Base-by-base conservation (phyloP, 495 filamentous ascomycete genomes). In the Daldinia loculata region DNA sequence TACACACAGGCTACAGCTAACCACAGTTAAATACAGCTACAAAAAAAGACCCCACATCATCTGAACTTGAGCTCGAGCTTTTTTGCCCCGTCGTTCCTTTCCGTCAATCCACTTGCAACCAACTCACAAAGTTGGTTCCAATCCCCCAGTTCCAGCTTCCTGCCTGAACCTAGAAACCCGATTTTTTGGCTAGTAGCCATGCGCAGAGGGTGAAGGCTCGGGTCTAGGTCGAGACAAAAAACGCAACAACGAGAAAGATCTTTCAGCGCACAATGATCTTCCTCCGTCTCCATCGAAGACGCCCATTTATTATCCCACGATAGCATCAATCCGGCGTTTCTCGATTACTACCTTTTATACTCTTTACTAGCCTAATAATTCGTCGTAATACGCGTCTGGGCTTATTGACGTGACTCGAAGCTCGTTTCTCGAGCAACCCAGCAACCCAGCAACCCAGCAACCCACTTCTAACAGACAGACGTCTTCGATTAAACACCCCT, bases 261-360 rank as follows among this genome's bases (percentile, higher is more conserved):
- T 61, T 61, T 69, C 48, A 66, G 67, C 70, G 63, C 71, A 77
- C 74, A 67, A 77, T 77, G 75, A 43, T 69, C 68, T 61, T 65
- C 63, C 29, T 72, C 74, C 58, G 71, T 68, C 63, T 65, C 58
- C 70, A 74, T 66, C 71, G 68, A 75, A 70, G 70, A 77, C 73
- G 75, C 60, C 75, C 74, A 59, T 74, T 74, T 71, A 77, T 77
- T 62, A 76, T 77, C 53, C 75, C 75, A 56, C 75, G 75, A 77
- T 77, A 77, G 61, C 74, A 74, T 71, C 39, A 59, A 63, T 67
- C 38, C 55, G 65, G 65, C 65, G 67, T 67, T 59, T 61, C 45
- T 71, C 60, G 70, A 67, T 64, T 60, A 32, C 53, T 60, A 30
- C 27, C 32, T 58, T 41, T 36, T 56, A 56, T 19, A 56, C 17